Percentiles rank a stretch among this genome's conserved stretches.
Conservation (phyloP, 164 flowering plant genomes). For the Protea cynaroides region DNA sequence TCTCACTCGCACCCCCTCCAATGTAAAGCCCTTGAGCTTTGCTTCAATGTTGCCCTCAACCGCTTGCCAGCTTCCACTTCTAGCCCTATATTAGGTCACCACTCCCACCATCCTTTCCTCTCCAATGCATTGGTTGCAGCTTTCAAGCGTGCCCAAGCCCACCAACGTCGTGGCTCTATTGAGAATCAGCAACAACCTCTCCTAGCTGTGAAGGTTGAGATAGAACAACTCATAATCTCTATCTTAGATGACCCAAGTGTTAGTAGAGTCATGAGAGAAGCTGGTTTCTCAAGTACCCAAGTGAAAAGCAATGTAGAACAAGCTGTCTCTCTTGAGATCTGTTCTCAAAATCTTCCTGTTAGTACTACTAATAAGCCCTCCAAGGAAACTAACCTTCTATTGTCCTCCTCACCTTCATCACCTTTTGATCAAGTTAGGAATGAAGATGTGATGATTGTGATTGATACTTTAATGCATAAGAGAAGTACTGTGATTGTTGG, state of each 20-base stretch:
- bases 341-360: slow-evolving; percentile 25
- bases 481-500: slow-evolving; percentile 61
- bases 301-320: slow-evolving; percentile 86
- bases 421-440: slow-evolving; percentile 25
- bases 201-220: slow-evolving; percentile 80
- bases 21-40: slow-evolving; percentile 88
- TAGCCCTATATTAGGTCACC: slow-evolving; percentile 45
- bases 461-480: slow-evolving; percentile 48
- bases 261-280: slow-evolving; percentile 97
- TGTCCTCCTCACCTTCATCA: no score
- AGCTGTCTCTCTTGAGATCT: slow-evolving; percentile 60
- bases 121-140: slow-evolving; percentile 96
- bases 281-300: slow-evolving; percentile 90
- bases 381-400: no score
- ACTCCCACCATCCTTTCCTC: slow-evolving; percentile 59
- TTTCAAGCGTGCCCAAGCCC: slow-evolving; percentile 96
- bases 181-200: slow-evolving; percentile 88
- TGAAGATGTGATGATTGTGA: slow-evolving; percentile 49
- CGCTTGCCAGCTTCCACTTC: slow-evolving; percentile 81
- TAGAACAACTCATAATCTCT: slow-evolving; percentile 83
- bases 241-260: slow-evolving; percentile 97
- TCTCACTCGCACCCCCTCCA: slow-evolving; percentile 94
- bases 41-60: slow-evolving; percentile 97
- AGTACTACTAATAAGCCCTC: slow-evolving; percentile 37
- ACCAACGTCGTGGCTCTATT: slow-evolving; percentile 87